These are phyloP conservation scores for Oryza officinalis DNA, from an alignment of 176 grass and related monocot species.

Conservation along the genomic window DNA sequence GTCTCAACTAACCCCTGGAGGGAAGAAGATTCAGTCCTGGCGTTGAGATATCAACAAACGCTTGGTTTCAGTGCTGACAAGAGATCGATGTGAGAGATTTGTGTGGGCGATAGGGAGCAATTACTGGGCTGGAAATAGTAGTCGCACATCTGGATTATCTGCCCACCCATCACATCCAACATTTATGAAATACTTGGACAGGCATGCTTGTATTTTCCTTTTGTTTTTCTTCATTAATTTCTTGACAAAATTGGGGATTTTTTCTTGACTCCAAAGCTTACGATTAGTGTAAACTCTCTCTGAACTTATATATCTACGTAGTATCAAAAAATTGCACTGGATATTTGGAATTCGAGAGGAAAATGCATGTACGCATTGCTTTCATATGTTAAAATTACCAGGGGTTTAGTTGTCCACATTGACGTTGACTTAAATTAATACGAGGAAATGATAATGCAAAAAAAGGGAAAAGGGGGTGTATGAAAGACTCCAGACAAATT, in stretches of 20 bases:
- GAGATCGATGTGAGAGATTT: neutral
- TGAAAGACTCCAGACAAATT: neutral
- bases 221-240: too few relatives aligned
- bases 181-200: neutral
- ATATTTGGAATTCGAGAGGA: too few relatives aligned
- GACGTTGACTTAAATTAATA: too few relatives aligned
- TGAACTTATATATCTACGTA: too few relatives aligned
- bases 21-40: neutral
- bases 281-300: too few relatives aligned
- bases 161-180: neutral
- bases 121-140: conserved; percentile 7
- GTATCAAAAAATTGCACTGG: too few relatives aligned
- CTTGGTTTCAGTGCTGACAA: neutral
- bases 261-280: neutral
- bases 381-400: neutral
- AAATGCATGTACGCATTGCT: neutral
- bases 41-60: neutral
- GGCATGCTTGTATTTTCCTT: neutral
- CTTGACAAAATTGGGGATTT: neutral
- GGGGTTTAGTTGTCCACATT: neutral
- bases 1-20: too few relatives aligned
- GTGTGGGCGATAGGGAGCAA: neutral
- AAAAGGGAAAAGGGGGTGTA: neutral
- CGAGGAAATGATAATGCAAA: neutral
- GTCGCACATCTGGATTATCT: neutral